Evolutionary conservation across 2,329 filamentous ascomycete genomes (phyloP).

Genomic region (Claviceps humidiphila): DNA sequence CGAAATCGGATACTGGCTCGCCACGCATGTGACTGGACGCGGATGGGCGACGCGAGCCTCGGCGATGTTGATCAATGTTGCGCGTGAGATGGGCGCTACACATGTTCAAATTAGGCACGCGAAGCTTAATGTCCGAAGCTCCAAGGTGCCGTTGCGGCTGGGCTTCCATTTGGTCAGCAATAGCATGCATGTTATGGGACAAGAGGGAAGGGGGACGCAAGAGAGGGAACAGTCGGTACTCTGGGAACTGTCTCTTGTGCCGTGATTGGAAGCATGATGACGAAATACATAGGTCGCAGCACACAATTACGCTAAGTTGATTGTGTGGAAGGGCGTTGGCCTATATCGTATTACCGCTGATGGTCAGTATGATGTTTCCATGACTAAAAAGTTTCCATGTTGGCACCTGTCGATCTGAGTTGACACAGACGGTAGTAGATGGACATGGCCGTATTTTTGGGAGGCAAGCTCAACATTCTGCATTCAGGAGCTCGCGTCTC

Average conservation of each 20-base stretch:
- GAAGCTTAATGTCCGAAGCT: slow-evolving; percentile 6
- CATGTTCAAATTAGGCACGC: slow-evolving; percentile 9
- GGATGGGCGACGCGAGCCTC: slow-evolving; percentile 9
- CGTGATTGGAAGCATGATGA: no score
- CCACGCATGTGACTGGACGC: slow-evolving; percentile 7
- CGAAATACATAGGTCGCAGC: background rate
- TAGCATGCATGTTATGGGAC: background rate
- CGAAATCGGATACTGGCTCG: slow-evolving; percentile 12
- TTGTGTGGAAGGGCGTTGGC: background rate
- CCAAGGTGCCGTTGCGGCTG: slow-evolving; percentile 5
- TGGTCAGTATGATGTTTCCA: background rate
- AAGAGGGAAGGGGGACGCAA: background rate
- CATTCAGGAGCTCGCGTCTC: no score
- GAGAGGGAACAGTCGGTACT: background rate
- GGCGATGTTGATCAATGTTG: slow-evolving; percentile 5
- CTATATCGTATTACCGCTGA: background rate
- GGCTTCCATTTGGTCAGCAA: slow-evolving; percentile 6
- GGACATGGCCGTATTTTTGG: no score
- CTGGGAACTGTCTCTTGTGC: background rate
- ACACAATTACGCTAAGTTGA: background rate
- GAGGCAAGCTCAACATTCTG: no score
- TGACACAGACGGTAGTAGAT: no score
- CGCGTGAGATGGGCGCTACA: slow-evolving; percentile 8
- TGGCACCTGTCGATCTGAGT: no score
- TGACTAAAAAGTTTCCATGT: background rate